Base-by-base conservation (phyloP, 2,329 filamentous ascomycete species). In the Fusarium sp. region DNA sequence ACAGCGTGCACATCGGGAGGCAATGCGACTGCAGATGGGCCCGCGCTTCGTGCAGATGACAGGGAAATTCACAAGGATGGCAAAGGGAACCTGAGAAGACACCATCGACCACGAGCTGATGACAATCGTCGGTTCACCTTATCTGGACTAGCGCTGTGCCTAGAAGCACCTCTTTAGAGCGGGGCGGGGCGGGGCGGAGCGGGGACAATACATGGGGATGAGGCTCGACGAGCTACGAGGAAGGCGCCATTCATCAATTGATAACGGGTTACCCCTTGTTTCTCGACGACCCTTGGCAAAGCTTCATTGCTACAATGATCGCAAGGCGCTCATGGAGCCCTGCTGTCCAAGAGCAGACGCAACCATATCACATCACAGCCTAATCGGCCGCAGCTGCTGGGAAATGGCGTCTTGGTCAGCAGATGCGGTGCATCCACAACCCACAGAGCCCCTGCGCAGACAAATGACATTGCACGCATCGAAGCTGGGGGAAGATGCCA, bases 101-200 rank as follows among this genome's bases (percentile, higher is more conserved):
- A 62, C 29, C 60, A 64, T 62, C 50, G 37, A 27, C 40, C 47
- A 69, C 31, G 52, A 65, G 66, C 66, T 72, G 69, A 68, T 67
- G 71, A 45, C 38, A 64, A 71, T 52, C 47, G 47, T 37, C 54
- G 57, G 35, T 59, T 69, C 47, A 54, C 42, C 52, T 47, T 14
- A 64, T 61, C 31, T 35, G 38, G 52, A 6, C 54, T 62, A 62
- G 56, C 29, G 40, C 35, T 34, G 54, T 37, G 45, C 20, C 57
- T 37, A 37, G 31, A 62, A 65, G 70, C 64, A 74, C 65, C 63
- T 69, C 68, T 64, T 69, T 63, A 38, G 56, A 58, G 52, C 64
- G 65, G 64, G 40, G 75, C 75, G 73, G 73, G 42, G 75, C 75
- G 73, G 75, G 27, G 73, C 67, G 75, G 75, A 13, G 67, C 66